A percentile compares a stretch with the other conserved stretches of the same genome.
Conservation (phyloP, 2,329 filamentous ascomycete genomes). For the Chaetomium strumarium region DNA sequence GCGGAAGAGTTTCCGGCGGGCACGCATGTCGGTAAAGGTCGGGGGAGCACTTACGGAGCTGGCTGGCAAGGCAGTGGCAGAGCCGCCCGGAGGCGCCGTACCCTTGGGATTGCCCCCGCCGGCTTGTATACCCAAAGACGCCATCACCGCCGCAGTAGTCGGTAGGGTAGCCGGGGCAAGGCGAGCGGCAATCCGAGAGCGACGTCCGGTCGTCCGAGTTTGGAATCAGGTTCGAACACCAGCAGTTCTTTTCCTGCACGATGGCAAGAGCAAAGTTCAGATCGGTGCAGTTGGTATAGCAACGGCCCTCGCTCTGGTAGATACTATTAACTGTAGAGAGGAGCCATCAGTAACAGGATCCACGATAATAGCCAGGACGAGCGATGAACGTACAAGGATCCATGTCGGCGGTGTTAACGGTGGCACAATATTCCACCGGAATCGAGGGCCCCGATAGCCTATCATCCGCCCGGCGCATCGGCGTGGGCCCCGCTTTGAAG, state of each 20-base stretch:
- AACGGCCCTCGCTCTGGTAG: constrained; percentile 66
- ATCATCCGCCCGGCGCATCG: not conserved
- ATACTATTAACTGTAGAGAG: constrained; percentile 43
- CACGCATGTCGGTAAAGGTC: constrained; percentile 1
- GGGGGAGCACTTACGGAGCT: constrained; percentile 13
- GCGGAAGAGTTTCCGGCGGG: not conserved
- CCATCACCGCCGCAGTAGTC: constrained; percentile 61
- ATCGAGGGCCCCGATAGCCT: constrained; percentile 28
- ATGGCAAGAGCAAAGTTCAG: constrained; percentile 60
- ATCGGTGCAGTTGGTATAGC: constrained; percentile 51
- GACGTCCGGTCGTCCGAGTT: constrained; percentile 36
- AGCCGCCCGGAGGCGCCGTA: constrained; percentile 11
- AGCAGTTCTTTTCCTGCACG: constrained; percentile 59
- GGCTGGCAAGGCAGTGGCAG: not conserved
- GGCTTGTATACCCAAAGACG: constrained; percentile 62
- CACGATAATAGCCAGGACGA: not conserved
- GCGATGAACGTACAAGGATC: constrained; percentile 35
- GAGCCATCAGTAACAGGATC: not conserved
- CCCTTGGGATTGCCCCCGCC: constrained; percentile 11
- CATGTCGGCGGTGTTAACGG: constrained; percentile 40
- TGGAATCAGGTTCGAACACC: constrained; percentile 68
- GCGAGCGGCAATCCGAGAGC: constrained; percentile 44
- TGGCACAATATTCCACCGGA: constrained; percentile 40
- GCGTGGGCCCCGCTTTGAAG: constrained; percentile 21
- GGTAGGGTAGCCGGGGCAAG: constrained; percentile 62